Evolutionary conservation across 2,329 filamentous ascomycete genomes (phyloP).

Genomic region (Cadophora malorum): DNA sequence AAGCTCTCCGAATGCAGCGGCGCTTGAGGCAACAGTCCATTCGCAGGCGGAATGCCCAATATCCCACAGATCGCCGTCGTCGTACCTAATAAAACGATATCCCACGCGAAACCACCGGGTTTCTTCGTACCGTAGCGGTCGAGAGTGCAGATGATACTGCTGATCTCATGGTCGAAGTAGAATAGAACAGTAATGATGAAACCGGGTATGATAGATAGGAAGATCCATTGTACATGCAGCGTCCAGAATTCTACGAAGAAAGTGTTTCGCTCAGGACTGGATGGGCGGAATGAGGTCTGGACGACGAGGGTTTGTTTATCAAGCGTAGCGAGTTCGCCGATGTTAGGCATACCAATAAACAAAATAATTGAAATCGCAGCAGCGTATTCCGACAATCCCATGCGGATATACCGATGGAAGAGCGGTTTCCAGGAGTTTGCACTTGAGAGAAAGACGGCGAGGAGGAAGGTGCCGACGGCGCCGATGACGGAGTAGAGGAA

Average conservation of each 20-base stretch:
- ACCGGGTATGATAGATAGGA: slow-evolving; percentile 66
- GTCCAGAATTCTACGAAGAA: slow-evolving; percentile 72
- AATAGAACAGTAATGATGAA: slow-evolving; percentile 71
- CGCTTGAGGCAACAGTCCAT: slow-evolving; percentile 69
- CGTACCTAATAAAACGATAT: slow-evolving; percentile 64
- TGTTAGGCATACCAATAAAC: slow-evolving; percentile 67
- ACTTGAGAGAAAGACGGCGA: slow-evolving; percentile 66
- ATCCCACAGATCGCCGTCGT: slow-evolving; percentile 70
- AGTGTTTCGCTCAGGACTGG: slow-evolving; percentile 56
- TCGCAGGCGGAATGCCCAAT: slow-evolving; percentile 69
- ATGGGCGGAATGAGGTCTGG: slow-evolving; percentile 61
- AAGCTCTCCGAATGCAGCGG: slow-evolving; percentile 70
- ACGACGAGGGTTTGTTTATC: slow-evolving; percentile 65
- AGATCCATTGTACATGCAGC: slow-evolving; percentile 63
- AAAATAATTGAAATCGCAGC: slow-evolving; percentile 71
- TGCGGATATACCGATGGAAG: slow-evolving; percentile 65
- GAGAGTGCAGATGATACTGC: slow-evolving; percentile 70
- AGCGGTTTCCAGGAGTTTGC: slow-evolving; percentile 67
- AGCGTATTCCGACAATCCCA: slow-evolving; percentile 67
- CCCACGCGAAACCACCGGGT: slow-evolving; percentile 69
- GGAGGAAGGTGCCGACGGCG: slow-evolving; percentile 65
- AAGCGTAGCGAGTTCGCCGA: slow-evolving; percentile 62
- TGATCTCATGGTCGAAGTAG: slow-evolving; percentile 74
- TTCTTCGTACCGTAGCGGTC: slow-evolving; percentile 66
- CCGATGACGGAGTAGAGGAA: slow-evolving; percentile 71